Percentiles rank a stretch among this genome's conserved stretches.
Conservation (phyloP, 2,329 filamentous ascomycete species). For the Hypoxylon sp. region DNA sequence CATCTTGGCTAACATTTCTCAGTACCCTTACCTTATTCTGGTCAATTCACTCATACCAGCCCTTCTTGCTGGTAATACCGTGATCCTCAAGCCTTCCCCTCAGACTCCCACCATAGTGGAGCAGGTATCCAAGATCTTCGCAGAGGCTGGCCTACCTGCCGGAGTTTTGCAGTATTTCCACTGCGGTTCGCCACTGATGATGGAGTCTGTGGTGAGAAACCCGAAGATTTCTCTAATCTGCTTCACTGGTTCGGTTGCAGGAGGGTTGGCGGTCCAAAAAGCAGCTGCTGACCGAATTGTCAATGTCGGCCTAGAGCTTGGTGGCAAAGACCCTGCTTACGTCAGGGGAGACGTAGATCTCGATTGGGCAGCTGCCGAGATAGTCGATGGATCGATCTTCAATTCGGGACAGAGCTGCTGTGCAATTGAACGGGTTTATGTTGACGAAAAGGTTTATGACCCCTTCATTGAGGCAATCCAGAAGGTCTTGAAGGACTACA, state of each 20-base stretch:
- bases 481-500: constrained; percentile 84
- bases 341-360: constrained; percentile 88
- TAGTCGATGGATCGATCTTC: constrained; percentile 96
- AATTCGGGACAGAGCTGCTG: constrained; percentile 99
- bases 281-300: constrained; percentile 88
- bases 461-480: constrained; percentile 84
- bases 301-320: constrained; percentile 89
- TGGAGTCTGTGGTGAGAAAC: constrained; percentile 84
- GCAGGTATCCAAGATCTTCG: constrained; percentile 82
- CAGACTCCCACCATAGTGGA: constrained; percentile 95
- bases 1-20: constrained; percentile 36
- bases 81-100: constrained; percentile 94
- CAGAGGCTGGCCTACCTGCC: constrained; percentile 82
- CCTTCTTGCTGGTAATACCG: constrained; percentile 89
- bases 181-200: constrained; percentile 81
- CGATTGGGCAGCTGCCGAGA: constrained; percentile 91
- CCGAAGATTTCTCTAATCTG: constrained; percentile 85
- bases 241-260: constrained; percentile 94
- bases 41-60: constrained; percentile 94
- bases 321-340: constrained; percentile 95
- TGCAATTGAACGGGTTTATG: constrained; percentile 91
- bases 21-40: constrained; percentile 96
- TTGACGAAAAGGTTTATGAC: constrained; percentile 87
- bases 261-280: constrained; percentile 87
- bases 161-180: constrained; percentile 95